phyloP scores from a whole-genome alignment of 2,329 filamentous ascomycete genomes.

The Dactylellina cionopaga region DNA sequence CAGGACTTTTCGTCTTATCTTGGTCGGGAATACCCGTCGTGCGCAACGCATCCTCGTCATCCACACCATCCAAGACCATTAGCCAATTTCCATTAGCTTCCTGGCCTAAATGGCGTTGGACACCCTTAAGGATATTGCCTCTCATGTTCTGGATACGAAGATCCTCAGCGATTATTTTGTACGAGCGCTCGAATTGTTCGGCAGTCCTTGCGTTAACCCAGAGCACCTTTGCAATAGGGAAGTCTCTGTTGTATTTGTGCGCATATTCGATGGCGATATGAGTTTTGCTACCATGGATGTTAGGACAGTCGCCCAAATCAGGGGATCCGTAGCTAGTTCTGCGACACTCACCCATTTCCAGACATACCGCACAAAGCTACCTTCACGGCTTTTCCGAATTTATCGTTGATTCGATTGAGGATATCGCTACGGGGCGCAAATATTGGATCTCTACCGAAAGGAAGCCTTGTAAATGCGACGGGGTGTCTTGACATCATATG shows the following conservation, averaged over 20 bases:
- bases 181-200: constrained; percentile 12
- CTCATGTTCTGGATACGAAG: constrained; percentile 1
- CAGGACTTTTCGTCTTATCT: background rate
- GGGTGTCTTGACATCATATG: background rate
- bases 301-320: background rate
- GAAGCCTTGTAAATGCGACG: background rate
- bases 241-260: constrained; percentile 10
- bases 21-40: background rate
- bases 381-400: background rate
- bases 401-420: constrained; percentile 2
- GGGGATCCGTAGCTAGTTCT: background rate
- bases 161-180: background rate
- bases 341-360: background rate
- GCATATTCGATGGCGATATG: constrained; percentile 8
- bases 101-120: constrained; percentile 5
- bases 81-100: constrained; percentile 4
- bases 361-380: constrained; percentile 2
- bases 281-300: background rate
- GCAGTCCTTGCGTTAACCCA: constrained; percentile 2
- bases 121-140: background rate
- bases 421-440: constrained; percentile 7
- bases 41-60: background rate
- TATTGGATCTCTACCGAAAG: background rate
- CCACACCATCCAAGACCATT: constrained; percentile 9
- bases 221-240: constrained; percentile 1